Percentiles rank a stretch among this genome's conserved stretches.
phyloP scores from a whole-genome alignment of 192 early-diverging fungal genomes.

The Entomortierella lignicola region DNA sequence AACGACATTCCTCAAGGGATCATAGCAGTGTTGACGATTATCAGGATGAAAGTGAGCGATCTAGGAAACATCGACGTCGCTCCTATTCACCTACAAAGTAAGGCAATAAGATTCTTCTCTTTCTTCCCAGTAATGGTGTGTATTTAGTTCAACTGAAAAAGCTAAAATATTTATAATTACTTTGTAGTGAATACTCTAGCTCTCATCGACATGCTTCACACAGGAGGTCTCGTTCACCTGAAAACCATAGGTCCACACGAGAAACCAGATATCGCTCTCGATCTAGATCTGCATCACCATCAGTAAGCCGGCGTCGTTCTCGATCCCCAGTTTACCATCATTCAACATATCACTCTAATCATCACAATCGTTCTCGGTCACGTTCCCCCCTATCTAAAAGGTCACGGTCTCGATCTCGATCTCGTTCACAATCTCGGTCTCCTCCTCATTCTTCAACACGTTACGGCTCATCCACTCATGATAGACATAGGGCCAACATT shows the following conservation, averaged over 20 bases:
- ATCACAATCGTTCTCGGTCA: conserved; percentile 8
- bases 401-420: background rate
- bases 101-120: no score
- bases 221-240: conserved; percentile 6
- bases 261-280: conserved; percentile 6
- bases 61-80: conserved; percentile 22
- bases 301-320: conserved; percentile 5
- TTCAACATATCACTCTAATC: background rate
- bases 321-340: conserved; percentile 16
- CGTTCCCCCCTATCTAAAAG: background rate
- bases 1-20: conserved; percentile 27
- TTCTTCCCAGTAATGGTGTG: no score
- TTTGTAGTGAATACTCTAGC: background rate
- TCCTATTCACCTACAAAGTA: conserved; percentile 7
- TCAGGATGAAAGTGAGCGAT: conserved; percentile 11
- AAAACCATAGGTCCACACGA: background rate
- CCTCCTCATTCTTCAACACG: background rate
- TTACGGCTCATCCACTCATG: background rate
- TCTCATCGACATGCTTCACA: background rate
- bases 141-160: no score
- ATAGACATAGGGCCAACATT: background rate
- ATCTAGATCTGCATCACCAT: conserved; percentile 14
- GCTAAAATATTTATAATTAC: no score
- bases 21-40: conserved; percentile 14
- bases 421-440: conserved; percentile 15